These are phyloP conservation scores for Panus rudis DNA, from an alignment of 768 basidiomycete genomes.

Conservation along the genomic window DNA sequence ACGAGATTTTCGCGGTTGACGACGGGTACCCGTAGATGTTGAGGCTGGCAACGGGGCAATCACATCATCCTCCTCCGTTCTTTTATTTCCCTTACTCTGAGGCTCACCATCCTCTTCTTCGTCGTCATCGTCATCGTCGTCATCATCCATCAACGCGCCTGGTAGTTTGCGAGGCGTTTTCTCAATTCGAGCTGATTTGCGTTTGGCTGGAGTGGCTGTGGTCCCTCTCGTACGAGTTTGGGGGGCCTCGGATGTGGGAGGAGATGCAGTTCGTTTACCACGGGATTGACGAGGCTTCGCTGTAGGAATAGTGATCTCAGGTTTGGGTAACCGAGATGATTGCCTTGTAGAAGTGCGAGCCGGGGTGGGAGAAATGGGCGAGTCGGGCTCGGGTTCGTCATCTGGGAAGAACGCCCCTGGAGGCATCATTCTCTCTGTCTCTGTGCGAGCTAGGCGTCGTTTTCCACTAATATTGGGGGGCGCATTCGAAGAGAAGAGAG, in stretches of 20 bases:
- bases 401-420: slow-evolving; percentile 6
- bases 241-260: not conserved
- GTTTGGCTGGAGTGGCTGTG: slow-evolving; percentile 3
- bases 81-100: too few species aligned
- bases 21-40: slow-evolving; percentile 15
- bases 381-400: slow-evolving; percentile 2
- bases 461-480: slow-evolving; percentile 3
- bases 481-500: slow-evolving; percentile 22
- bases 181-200: slow-evolving; percentile 12
- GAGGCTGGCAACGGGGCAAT: slow-evolving; percentile 30
- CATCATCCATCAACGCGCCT: slow-evolving; percentile 22
- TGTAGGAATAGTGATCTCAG: not conserved
- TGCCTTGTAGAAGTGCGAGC: not conserved
- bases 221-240: not conserved
- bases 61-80: slow-evolving; percentile 28
- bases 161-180: slow-evolving; percentile 19
- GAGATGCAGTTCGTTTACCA: slow-evolving; percentile 8
- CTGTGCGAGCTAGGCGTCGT: slow-evolving; percentile 3
- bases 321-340: slow-evolving; percentile 3
- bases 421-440: not conserved
- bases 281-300: slow-evolving; percentile 9
- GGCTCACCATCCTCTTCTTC: slow-evolving; percentile 21
- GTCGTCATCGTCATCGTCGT: slow-evolving; percentile 19
- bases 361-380: slow-evolving; percentile 4
- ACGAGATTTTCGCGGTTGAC: slow-evolving; percentile 14